Evolutionary conservation across 495 filamentous ascomycete genomes (phyloP).

Genomic region (Xylaria grammica): DNA sequence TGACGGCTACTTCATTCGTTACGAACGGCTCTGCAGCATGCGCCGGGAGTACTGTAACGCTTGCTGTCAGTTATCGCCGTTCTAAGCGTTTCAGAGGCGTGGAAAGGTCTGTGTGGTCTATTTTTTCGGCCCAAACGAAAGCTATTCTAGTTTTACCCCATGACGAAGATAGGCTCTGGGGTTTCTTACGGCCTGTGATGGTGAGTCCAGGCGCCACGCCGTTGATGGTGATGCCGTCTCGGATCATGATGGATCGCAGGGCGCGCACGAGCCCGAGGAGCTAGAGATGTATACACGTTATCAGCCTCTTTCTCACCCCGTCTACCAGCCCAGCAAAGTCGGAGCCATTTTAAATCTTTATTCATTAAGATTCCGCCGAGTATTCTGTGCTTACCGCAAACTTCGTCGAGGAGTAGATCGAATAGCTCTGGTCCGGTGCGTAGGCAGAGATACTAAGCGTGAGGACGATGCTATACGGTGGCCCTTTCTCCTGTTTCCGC

Average conservation of each 20-base stretch:
- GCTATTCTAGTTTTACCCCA: too few relatives aligned
- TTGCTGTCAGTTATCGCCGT: too few relatives aligned
- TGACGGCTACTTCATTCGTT: conserved; percentile 16
- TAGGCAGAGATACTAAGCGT: conserved; percentile 41
- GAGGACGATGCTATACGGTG: conserved; percentile 35
- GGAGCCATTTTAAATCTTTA: too few relatives aligned
- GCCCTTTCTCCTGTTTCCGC: background rate
- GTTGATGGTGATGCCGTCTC: conserved; percentile 40
- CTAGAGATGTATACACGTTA: background rate
- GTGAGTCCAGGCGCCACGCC: conserved; percentile 39
- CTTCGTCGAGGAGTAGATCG: conserved; percentile 36
- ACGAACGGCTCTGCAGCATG: too few relatives aligned
- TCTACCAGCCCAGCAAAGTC: too few relatives aligned
- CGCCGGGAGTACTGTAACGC: too few relatives aligned
- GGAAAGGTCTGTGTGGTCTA: too few relatives aligned
- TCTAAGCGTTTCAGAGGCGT: too few relatives aligned
- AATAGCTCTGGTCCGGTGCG: conserved; percentile 34
- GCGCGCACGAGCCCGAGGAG: conserved; percentile 22
- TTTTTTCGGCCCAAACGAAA: too few relatives aligned
- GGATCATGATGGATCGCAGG: conserved; percentile 29
- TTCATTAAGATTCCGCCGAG: too few relatives aligned
- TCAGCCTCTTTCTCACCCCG: background rate
- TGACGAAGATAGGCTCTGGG: too few relatives aligned
- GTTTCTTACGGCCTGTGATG: conserved; percentile 27
- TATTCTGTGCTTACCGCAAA: background rate